Percentiles rank a stretch among this genome's conserved stretches.
phyloP scores from a whole-genome alignment of 1,284 basidiomycete species.

The Austroboletus niveus region DNA sequence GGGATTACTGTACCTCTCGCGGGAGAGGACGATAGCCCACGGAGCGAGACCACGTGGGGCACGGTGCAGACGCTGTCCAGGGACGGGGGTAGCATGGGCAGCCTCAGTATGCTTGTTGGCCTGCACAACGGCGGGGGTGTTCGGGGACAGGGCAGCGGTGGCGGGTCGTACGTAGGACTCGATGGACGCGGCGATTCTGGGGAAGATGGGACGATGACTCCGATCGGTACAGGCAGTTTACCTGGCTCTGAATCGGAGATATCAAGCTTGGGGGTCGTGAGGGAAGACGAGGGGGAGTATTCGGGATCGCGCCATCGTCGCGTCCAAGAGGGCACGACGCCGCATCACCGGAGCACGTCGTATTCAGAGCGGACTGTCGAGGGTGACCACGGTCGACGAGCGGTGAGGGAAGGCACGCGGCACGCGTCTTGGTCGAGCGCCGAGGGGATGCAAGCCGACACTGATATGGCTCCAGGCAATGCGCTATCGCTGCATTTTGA shows the following conservation, averaged over 20 bases:
- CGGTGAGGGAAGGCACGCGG: constrained; percentile 25
- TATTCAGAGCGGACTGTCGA: constrained; percentile 16
- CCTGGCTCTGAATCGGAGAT: constrained; percentile 15
- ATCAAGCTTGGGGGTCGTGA: constrained; percentile 31
- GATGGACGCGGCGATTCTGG: constrained; percentile 14
- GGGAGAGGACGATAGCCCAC: constrained; percentile 25
- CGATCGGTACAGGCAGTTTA: constrained; percentile 20
- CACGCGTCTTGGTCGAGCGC: constrained; percentile 19
- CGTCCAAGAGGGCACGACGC: constrained; percentile 9
- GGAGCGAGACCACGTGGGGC: constrained; percentile 35
- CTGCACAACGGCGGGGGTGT: constrained; percentile 31
- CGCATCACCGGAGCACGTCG: constrained; percentile 19
- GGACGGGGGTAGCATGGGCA: constrained; percentile 24
- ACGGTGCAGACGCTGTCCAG: constrained; percentile 27
- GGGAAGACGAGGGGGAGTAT: constrained; percentile 29
- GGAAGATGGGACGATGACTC: constrained; percentile 18
- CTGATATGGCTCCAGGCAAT: constrained; percentile 23
- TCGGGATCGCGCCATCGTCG: constrained; percentile 10
- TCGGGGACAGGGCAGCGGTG: constrained; percentile 23
- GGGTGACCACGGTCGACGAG: constrained; percentile 16
- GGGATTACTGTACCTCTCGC: constrained; percentile 14
- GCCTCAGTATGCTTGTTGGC: constrained; percentile 29
- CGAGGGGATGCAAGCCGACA: constrained; percentile 22
- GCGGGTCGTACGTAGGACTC: constrained; percentile 18
- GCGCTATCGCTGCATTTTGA: constrained; percentile 36